These are phyloP conservation scores for Panellus pusillus DNA, from an alignment of 768 basidiomycete species.

Conservation along the genomic window DNA sequence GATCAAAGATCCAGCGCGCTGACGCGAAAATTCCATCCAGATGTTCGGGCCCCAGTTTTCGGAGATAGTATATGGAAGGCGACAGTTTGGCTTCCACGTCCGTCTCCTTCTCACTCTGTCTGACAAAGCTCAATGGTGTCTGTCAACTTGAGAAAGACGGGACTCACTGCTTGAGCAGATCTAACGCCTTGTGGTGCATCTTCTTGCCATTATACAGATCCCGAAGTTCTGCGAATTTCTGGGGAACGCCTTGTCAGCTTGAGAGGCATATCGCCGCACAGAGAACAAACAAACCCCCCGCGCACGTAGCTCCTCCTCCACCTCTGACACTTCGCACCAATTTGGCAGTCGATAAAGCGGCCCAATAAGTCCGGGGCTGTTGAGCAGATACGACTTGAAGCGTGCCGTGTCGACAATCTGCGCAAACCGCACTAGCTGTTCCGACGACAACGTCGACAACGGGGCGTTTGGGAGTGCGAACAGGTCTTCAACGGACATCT, in stretches of 20 bases:
- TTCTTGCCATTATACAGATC: conserved; percentile 93
- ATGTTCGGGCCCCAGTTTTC: conserved; percentile 84
- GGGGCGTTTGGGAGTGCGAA: conserved; percentile 77
- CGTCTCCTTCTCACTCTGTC: conserved; percentile 75
- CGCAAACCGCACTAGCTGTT: conserved; percentile 83
- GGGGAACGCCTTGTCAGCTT: not conserved
- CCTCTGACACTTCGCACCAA: conserved; percentile 96
- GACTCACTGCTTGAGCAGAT: conserved; percentile 79
- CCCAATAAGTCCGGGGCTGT: conserved; percentile 77
- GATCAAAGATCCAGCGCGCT: conserved; percentile 83
- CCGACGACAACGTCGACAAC: conserved; percentile 69
- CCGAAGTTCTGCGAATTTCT: conserved; percentile 94
- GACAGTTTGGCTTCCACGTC: conserved; percentile 77
- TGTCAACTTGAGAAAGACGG: not conserved
- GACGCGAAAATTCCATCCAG: conserved; percentile 79
- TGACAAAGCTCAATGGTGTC: conserved; percentile 29
- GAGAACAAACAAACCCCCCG: conserved; percentile 67
- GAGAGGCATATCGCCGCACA: not conserved
- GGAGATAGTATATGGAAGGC: conserved; percentile 87
- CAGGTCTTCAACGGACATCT: conserved; percentile 71
- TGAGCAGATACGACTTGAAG: conserved; percentile 88
- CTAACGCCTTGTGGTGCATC: conserved; percentile 89
- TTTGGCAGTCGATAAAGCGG: conserved; percentile 89
- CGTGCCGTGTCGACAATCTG: conserved; percentile 95
- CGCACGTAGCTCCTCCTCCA: conserved; percentile 81